Evolutionary conservation across 495 filamentous ascomycete genomes (phyloP).

Genomic region (Darksidea phi): DNA sequence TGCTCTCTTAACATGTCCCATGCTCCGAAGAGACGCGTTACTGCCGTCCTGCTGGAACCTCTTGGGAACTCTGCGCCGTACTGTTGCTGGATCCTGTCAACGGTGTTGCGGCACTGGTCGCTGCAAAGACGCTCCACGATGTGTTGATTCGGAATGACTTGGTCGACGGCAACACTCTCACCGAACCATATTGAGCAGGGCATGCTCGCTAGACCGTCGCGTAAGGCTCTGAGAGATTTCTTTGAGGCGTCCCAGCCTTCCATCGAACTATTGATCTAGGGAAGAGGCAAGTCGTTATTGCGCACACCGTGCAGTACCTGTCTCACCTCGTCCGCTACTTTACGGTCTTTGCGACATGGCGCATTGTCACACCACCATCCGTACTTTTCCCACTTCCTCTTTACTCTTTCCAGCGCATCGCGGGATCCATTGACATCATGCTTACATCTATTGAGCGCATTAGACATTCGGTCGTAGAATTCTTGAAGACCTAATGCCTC

Average conservation of each 20-base stretch:
- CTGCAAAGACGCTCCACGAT: slow-evolving; percentile 2
- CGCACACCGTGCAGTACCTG: neutral
- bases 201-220: neutral
- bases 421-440: neutral
- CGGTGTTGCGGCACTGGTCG: slow-evolving; percentile 2
- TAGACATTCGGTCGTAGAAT: neutral
- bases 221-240: neutral
- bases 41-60: neutral
- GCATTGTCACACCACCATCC: slow-evolving; percentile 1
- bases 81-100: slow-evolving; percentile 6
- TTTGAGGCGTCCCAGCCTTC: neutral
- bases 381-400: neutral
- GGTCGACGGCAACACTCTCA: neutral
- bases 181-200: slow-evolving; percentile 2
- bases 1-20: neutral
- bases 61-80: neutral
- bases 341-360: neutral
- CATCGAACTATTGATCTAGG: neutral
- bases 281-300: neutral
- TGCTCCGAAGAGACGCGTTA: neutral
- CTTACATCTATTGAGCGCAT: neutral
- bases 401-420: neutral
- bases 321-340: neutral
- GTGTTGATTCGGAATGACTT: neutral
- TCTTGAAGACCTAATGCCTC: neutral